phyloP scores from a whole-genome alignment of 2,329 filamentous ascomycete species.

The Monosporascus sp. region DNA sequence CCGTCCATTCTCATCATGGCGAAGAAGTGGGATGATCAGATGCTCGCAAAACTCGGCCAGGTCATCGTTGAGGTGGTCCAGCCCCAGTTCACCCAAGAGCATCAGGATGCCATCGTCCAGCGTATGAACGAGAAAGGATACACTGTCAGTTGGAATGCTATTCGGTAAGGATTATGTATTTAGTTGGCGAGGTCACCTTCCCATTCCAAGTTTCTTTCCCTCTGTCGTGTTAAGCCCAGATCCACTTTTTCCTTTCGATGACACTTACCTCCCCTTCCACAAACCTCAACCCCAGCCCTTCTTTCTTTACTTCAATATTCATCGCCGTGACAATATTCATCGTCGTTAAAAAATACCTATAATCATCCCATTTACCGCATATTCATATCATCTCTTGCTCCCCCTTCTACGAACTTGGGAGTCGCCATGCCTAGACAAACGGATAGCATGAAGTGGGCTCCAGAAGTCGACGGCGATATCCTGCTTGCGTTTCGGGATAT shows the following conservation, averaged over 20 bases:
- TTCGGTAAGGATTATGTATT: conserved; percentile 19
- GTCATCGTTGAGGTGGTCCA: conserved; percentile 14
- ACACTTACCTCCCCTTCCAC: not conserved
- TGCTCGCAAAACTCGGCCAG: conserved; percentile 15
- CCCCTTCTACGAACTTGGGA: too few species aligned
- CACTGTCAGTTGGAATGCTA: conserved; percentile 28
- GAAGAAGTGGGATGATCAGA: conserved; percentile 15
- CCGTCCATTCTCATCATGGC: too few species aligned
- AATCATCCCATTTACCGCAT: too few species aligned
- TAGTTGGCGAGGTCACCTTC: too few species aligned
- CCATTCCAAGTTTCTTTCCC: too few species aligned
- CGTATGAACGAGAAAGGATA: conserved; percentile 18
- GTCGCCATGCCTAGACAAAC: conserved; percentile 1
- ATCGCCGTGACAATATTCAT: too few species aligned
- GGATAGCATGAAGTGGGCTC: conserved; percentile 5
- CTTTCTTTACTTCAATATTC: not conserved
- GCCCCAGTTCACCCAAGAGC: conserved; percentile 11
- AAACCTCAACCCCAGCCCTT: not conserved
- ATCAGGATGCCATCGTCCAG: conserved; percentile 15
- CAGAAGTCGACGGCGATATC: conserved; percentile 8
- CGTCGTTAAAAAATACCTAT: too few species aligned
- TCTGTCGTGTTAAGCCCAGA: conserved; percentile 7
- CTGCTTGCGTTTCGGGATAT: conserved; percentile 2
- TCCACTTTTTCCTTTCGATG: not conserved
- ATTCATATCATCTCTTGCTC: too few species aligned